Base-by-base conservation (phyloP, 768 basidiomycete species). In the Pholiota microspora region DNA sequence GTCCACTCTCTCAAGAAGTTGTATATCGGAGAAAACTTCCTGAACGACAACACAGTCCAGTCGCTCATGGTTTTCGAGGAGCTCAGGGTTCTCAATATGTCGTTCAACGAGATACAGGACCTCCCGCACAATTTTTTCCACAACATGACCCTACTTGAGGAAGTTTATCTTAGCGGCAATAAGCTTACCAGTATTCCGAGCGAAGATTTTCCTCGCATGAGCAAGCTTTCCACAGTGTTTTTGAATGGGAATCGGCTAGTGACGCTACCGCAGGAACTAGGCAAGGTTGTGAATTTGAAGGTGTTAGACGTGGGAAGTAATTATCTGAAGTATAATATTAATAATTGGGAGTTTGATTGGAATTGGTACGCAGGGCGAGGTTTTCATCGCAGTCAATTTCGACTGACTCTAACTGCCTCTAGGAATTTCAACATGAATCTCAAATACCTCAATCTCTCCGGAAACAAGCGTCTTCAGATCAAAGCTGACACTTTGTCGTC, bases 311-410 rank as follows among this genome's bases (percentile, higher is more conserved):
- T 91, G 4, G 95, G 97, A 6, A 94, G 88, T 68, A 99, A 99
- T 68, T 70, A 84, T 50, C 76, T 99, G 70, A 92, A 90, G 79
- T 98, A 98, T 71, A 99, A 98, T 67, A 94, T 97, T 62, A 90
- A 92, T 61, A 99, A 99, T 64, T 94, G 88, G 88, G 92, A 96
- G 68, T 98, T 94, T 69, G 97, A 99, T 72, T 98, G 95, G 95
- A 98, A 99, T 68, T 98, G 97, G 96, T 96, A 59, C 46, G 83
- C 73, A 31, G 18, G 28, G 56, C 45, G 25, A 42, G 40, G 29
- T 35, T 24, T n/a, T n/a, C n/a, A n/a, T 28, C 54, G 6, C 9
- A 49, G 12, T 50, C 23, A 44, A 24, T 36, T 16, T 32, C 34
- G 9, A n/a, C 21, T 2, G 25, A 40, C 9, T 28, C 52, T 49